Base-by-base conservation (phyloP, 2,329 filamentous ascomycete species). In the Cladophialophora yegresii region DNA sequence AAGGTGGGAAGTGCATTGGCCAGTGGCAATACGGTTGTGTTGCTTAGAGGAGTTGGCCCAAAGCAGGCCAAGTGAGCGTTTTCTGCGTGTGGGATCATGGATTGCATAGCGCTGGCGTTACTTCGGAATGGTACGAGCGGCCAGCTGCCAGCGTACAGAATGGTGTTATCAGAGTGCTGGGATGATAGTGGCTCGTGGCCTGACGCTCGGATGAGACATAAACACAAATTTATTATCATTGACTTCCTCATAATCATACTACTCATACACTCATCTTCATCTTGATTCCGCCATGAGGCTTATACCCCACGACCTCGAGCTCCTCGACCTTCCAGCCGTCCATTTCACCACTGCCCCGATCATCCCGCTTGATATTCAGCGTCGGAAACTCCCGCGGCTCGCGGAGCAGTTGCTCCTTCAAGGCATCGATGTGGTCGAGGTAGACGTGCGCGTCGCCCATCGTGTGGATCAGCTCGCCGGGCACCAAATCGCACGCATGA, bases 371-470 rank as follows among this genome's bases (percentile, higher is more conserved):
- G 65, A 98, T 92, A 69, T 88, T 85, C 64, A 99, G 75, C 55
- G 85, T 86, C 0, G 95, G 95, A 71, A 98, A 98, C 0, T 86
- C 84, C 10, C 87, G 84, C 28, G 95, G 95, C 74, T 93, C 89
- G 7, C 95, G 82, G 74, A 86, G 84, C 36, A 98, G 75, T 79
- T 99, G 95, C 61, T 86, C 84, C 73, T 89, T 85, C 63, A 99
- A 81, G 12, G 95, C 93, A 60, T 96, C 92, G 7, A 96, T 85
- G 76, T 99, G 95, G 76, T 99, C 93, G 7, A 89, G 79, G 77
- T 99, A 99, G 1, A 99, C 89, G 77, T 99, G 95, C n/a, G 93
- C 92, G 77, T 99, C 95, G 13, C 95, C 95, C 92, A 99, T 96
- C 55, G 92, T 92, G 77, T 98, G 95, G 45, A 92, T 95, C 67